These are phyloP conservation scores for Verruconis gallopava DNA, from an alignment of 2,329 filamentous ascomycete species.

Conservation along the genomic window DNA sequence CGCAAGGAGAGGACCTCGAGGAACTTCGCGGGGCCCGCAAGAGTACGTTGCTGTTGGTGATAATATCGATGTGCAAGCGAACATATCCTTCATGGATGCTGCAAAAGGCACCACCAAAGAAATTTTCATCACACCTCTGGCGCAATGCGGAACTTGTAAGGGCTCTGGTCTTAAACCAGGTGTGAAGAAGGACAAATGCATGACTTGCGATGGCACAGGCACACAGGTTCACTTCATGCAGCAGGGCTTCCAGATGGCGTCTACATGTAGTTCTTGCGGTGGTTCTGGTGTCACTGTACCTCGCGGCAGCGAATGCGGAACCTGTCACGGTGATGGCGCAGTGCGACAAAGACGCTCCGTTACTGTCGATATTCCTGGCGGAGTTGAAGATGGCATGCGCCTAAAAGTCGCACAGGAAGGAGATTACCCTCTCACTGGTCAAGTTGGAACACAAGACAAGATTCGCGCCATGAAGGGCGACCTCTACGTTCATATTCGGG, in stretches of 20 bases:
- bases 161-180: slow-evolving; percentile 79
- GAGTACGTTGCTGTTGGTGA: slow-evolving; percentile 81
- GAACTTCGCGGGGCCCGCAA: slow-evolving; percentile 50
- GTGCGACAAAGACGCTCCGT: slow-evolving; percentile 72
- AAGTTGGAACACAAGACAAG: slow-evolving; percentile 36
- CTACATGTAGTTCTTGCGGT: slow-evolving; percentile 69
- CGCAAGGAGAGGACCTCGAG: slow-evolving; percentile 33
- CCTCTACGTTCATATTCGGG: slow-evolving; percentile 79
- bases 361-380: slow-evolving; percentile 81
- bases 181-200: slow-evolving; percentile 58
- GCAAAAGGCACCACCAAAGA: slow-evolving; percentile 83
- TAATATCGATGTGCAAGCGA: slow-evolving; percentile 88
- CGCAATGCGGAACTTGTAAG: slow-evolving; percentile 67
- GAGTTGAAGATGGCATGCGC: slow-evolving; percentile 94
- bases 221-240: slow-evolving; percentile 79
- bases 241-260: slow-evolving; percentile 91
- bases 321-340: slow-evolving; percentile 73
- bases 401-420: slow-evolving; percentile 75
- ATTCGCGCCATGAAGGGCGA: slow-evolving; percentile 49
- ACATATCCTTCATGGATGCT: slow-evolving; percentile 89
- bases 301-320: slow-evolving; percentile 64
- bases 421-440: slow-evolving; percentile 69
- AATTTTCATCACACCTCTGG: slow-evolving; percentile 72
- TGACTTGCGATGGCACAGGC: slow-evolving; percentile 73
- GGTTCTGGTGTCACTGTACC: slow-evolving; percentile 68